Conservation (phyloP, 2,329 filamentous ascomycete genomes). For the Calonectria pseudoturangicola region DNA sequence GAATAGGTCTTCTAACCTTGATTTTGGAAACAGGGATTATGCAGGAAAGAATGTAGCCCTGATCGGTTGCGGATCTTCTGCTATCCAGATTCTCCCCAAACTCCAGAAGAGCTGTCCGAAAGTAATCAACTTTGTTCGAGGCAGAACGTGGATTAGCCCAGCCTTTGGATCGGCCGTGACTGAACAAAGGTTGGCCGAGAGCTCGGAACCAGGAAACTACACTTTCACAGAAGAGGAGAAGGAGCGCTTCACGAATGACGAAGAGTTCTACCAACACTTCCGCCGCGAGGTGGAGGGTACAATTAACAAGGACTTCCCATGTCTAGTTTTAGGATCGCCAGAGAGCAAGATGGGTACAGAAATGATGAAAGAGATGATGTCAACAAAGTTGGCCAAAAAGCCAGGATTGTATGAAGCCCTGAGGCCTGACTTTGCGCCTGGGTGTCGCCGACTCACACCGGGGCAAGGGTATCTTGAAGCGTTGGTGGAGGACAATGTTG, state of each 20-base stretch:
- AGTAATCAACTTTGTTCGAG: conserved; percentile 7
- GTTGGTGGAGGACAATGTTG: conserved; percentile 7
- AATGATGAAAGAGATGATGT: conserved; percentile 12
- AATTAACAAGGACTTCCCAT: conserved; percentile 15
- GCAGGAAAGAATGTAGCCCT: neutral
- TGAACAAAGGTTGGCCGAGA: neutral
- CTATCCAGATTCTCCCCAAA: conserved; percentile 9
- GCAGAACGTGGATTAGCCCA: conserved; percentile 17
- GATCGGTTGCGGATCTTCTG: conserved; percentile 10
- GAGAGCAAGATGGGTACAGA: neutral
- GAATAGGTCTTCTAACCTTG: neutral
- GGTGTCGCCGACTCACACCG: conserved; percentile 6
- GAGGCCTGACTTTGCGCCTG: neutral
- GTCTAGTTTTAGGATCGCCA: neutral
- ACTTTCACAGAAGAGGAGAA: conserved; percentile 9
- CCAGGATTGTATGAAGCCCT: conserved; percentile 8
- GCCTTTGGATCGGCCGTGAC: neutral
- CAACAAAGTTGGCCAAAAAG: conserved; percentile 6
- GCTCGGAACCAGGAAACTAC: conserved; percentile 8
- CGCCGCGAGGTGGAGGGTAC: conserved; percentile 1
- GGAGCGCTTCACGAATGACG: conserved; percentile 5
- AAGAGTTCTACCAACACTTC: conserved; percentile 6
- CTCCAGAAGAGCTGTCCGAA: conserved; percentile 10
- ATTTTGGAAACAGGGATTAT: neutral
- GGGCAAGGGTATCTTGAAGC: conserved; percentile 18